Evolutionary conservation across 371 early-diverging fungal genomes (phyloP), one percentile per base, ranked within the genome.

Genomic region (Basidiobolus heterosporus): DNA sequence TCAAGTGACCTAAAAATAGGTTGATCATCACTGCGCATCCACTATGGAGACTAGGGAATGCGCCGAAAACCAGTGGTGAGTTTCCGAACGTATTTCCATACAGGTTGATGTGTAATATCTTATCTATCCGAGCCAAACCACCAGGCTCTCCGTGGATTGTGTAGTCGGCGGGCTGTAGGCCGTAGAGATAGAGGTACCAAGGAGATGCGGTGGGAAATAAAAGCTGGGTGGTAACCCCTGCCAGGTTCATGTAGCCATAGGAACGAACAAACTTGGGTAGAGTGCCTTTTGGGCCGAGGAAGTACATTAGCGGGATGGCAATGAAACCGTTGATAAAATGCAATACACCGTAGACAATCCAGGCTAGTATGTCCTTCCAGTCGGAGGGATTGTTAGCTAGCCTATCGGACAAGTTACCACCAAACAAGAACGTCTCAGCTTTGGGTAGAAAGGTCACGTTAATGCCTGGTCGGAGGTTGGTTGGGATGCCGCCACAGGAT

Each of bases 31-130:
- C 72, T 0, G 83, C 83, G 55, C 74, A 75, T 18, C 70, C 83
- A 11, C 79, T 73, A 53, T 83, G 83, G 22, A 83, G 64, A 15
- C 79, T 78, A 18, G 83, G 83, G 55, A 80, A 75, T 1, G 83
- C 81, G 7, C 83, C 83, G 63, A 80, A 83, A 37, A 81, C 81
- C 21, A 78, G 47, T n/a, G 83, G 81, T 1, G 80, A 80, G n/a
- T 61, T 66, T 1, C 74, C 70, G 63, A 83, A 83, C 8, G 76
- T 69, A 5, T 63, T 64, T 11, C 67, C 66, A 64, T 80, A 83
- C 43, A 78, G 57, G 43, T 69, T 65, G 4, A 74, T 62, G n/a
- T 75, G 74, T 11, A 83, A 62, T 24, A 83, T 69, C 35, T 70
- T 57, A 47, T 83, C 84, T 30, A 83, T 78, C 24, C 80, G 71